A percentile compares a stretch with the other conserved stretches of the same genome.
Evolutionary conservation across 495 filamentous ascomycete genomes (phyloP).

Genomic region (Amniculicola lignicola): DNA sequence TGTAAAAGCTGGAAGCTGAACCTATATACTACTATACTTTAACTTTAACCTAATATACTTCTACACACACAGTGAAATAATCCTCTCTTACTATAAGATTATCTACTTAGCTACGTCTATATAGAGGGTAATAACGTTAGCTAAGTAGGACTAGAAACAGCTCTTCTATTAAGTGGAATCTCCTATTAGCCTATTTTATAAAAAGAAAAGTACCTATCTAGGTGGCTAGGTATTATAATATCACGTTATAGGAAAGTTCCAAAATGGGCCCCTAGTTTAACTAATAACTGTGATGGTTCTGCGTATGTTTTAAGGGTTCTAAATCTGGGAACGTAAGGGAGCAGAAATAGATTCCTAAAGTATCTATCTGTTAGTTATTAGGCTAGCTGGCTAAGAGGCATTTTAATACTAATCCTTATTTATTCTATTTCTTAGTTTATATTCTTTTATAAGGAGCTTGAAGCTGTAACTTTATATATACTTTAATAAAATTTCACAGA

Average conservation of each 20-base stretch:
- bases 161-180: conserved; percentile 7
- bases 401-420: conserved; percentile 7
- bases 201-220: conserved; percentile 8
- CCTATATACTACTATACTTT: no score
- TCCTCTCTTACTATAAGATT: not conserved
- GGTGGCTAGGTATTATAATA: not conserved
- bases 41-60: not conserved
- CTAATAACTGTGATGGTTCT: conserved; percentile 4
- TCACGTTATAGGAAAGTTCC: conserved; percentile 2
- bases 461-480: conserved; percentile 6
- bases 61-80: not conserved
- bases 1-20: no score
- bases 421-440: conserved; percentile 9
- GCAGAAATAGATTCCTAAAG: conserved; percentile 8
- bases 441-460: conserved; percentile 9
- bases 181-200: conserved; percentile 11
- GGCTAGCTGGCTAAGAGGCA: not conserved
- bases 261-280: conserved; percentile 5
- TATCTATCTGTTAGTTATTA: conserved; percentile 5
- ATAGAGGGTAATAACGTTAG: conserved; percentile 2
- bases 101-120: not conserved
- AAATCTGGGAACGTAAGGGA: not conserved
- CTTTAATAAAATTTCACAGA: conserved; percentile 4
- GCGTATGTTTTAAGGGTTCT: conserved; percentile 7
- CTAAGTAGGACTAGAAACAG: conserved; percentile 6